A percentile compares a stretch with the other conserved stretches of the same genome.
These are phyloP conservation scores for Mortierella alpina DNA, from an alignment of 192 early-diverging fungal genomes.

Conservation along the genomic window DNA sequence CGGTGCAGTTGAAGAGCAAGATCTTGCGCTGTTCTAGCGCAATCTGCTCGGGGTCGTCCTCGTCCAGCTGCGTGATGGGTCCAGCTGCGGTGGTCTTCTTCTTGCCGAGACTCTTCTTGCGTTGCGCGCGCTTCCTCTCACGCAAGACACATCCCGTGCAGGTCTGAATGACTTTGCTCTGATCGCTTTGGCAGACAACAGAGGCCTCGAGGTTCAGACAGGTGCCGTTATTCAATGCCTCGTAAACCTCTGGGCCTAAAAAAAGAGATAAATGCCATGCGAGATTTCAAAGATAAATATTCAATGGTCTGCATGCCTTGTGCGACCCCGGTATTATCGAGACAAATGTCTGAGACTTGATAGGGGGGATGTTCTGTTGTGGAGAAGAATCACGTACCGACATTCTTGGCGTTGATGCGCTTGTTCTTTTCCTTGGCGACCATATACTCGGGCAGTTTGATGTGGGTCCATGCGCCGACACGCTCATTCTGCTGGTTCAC, in stretches of 20 bases:
- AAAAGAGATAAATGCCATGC: neutral
- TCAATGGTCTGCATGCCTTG: neutral
- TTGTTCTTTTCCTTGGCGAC: conserved; percentile 83
- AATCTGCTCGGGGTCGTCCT: conserved; percentile 71
- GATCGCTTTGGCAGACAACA: conserved; percentile 88
- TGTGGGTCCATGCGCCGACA: conserved; percentile 82
- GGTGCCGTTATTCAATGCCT: conserved; percentile 57
- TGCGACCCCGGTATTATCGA: neutral
- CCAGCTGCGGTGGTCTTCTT: conserved; percentile 30
- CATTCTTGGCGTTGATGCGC: conserved; percentile 52
- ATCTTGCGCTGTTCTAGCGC: conserved; percentile 82
- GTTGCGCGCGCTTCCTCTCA: conserved; percentile 79
- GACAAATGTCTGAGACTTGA: neutral
- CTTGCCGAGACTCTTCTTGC: conserved; percentile 66
- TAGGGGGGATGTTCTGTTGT: neutral
- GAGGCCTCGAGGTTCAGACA: conserved; percentile 82
- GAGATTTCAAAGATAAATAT: neutral
- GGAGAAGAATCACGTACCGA: conserved; percentile 27
- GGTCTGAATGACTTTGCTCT: conserved; percentile 77
- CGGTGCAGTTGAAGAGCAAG: conserved; percentile 89
- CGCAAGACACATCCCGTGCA: conserved; percentile 87
- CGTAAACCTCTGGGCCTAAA: conserved; percentile 40
- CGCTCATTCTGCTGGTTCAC: conserved; percentile 76
- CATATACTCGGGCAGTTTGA: conserved; percentile 85
- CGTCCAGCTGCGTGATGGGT: conserved; percentile 23